Conservation (phyloP, 306 rosid genomes). For the Malus domestica region DNA sequence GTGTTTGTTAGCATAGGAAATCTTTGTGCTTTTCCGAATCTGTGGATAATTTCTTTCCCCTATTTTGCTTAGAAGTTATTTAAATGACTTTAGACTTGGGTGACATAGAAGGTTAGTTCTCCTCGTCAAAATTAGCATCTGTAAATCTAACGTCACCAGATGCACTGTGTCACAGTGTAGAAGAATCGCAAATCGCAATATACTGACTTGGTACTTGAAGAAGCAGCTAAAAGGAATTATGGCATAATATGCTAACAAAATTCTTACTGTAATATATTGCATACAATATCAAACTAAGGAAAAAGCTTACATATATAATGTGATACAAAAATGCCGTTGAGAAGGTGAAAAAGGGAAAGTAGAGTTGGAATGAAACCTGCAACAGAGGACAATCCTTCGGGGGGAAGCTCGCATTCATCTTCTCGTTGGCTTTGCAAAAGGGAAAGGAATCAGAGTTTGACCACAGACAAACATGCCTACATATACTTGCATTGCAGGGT, state of each 20-base stretch:
- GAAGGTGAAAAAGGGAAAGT: constrained; percentile 2
- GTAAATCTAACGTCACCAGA: background rate
- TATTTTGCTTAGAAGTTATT: background rate
- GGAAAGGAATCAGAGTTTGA: constrained; percentile 25
- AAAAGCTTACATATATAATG: background rate
- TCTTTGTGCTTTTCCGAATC: background rate
- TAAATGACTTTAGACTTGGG: background rate
- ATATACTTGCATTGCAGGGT: background rate
- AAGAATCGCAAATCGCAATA: background rate
- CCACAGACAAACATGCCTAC: constrained; percentile 5
- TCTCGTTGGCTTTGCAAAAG: constrained; percentile 51
- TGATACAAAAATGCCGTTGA: background rate
- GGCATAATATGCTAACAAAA: background rate
- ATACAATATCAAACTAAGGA: background rate
- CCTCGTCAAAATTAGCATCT: background rate
- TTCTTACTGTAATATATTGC: background rate
- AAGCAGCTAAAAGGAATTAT: background rate
- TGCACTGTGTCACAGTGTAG: background rate
- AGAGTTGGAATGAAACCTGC: constrained; percentile 54
- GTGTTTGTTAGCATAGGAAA: background rate
- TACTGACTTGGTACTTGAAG: background rate
- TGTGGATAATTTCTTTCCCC: background rate
- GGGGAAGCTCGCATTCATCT: constrained; percentile 41
- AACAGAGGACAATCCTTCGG: constrained; percentile 45
- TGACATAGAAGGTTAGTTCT: background rate